phyloP scores from a whole-genome alignment of 2,329 filamentous ascomycete genomes.

The Fusarium protoensiforme region DNA sequence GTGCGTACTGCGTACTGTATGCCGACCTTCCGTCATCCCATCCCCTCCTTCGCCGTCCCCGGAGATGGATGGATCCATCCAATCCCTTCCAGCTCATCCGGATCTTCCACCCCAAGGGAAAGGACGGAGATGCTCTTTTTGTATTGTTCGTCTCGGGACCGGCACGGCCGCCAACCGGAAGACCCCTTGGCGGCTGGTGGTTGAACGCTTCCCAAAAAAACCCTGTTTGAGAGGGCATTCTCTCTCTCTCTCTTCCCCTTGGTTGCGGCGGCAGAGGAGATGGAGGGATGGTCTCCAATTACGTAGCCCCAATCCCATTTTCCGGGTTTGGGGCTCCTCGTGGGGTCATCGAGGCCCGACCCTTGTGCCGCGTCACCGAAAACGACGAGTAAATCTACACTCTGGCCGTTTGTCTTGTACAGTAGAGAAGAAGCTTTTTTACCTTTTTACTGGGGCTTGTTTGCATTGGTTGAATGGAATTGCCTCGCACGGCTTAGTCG shows the following conservation, averaged over 20 bases:
- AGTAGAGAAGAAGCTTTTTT: neutral
- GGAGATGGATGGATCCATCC: slow-evolving; percentile 24
- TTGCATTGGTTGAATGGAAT: neutral
- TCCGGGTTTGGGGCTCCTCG: slow-evolving; percentile 7
- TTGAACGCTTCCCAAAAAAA: neutral
- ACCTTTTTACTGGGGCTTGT: neutral
- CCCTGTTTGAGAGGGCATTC: neutral
- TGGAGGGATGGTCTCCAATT: slow-evolving; percentile 6
- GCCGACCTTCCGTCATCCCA: slow-evolving; percentile 25
- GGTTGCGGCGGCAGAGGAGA: slow-evolving; percentile 10
- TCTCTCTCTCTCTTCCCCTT: neutral
- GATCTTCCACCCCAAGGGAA: slow-evolving; percentile 15
- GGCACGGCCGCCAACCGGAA: slow-evolving; percentile 11
- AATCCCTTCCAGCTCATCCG: neutral
- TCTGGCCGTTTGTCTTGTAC: neutral
- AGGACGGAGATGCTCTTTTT: neutral
- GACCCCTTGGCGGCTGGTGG: neutral
- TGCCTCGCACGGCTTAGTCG: neutral
- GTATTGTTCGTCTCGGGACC: slow-evolving; percentile 6
- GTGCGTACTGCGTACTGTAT: no score
- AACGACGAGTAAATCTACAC: slow-evolving; percentile 1
- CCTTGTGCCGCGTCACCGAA: slow-evolving; percentile 31
- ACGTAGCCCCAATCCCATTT: slow-evolving; percentile 18
- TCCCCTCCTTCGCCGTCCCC: neutral
- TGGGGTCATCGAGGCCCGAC: neutral